Conservation (phyloP, 768 basidiomycete species). For the Boletus reticulatus region DNA sequence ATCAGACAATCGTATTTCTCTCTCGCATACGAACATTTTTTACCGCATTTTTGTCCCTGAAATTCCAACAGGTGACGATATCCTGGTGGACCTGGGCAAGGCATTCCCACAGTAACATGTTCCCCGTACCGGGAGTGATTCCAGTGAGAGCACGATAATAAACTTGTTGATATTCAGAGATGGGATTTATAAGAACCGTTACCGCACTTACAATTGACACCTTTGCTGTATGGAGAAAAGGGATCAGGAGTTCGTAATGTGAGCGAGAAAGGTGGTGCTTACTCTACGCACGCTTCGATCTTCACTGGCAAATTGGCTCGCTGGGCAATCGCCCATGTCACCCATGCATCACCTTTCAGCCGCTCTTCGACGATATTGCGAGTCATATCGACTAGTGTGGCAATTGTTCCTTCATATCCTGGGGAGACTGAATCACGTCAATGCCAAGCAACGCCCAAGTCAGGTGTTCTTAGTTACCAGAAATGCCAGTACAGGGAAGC, state of each 20-base stretch:
- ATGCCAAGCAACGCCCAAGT: background rate
- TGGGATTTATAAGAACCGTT: too few species aligned
- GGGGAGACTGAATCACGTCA: background rate
- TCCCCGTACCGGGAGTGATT: background rate
- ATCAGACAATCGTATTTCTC: background rate
- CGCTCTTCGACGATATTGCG: background rate
- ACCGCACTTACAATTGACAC: background rate
- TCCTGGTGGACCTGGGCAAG: slow-evolving; percentile 4
- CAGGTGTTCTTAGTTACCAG: background rate
- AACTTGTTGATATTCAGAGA: background rate
- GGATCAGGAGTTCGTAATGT: background rate
- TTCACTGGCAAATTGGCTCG: slow-evolving; percentile 3
- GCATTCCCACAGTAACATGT: background rate
- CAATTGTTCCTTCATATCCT: background rate
- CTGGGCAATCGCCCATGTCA: background rate
- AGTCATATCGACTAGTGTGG: background rate
- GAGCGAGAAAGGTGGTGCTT: background rate
- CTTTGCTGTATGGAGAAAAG: background rate
- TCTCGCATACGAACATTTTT: background rate
- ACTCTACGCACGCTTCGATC: slow-evolving; percentile 7
- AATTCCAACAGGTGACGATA: slow-evolving; percentile 8
- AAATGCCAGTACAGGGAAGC: background rate
- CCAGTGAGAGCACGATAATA: slow-evolving; percentile 1
- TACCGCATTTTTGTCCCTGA: slow-evolving; percentile 1
- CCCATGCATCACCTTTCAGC: slow-evolving; percentile 8